phyloP scores from a whole-genome alignment of 1,284 basidiomycete species.

The Microbotryum lychnidis-dioicae region DNA sequence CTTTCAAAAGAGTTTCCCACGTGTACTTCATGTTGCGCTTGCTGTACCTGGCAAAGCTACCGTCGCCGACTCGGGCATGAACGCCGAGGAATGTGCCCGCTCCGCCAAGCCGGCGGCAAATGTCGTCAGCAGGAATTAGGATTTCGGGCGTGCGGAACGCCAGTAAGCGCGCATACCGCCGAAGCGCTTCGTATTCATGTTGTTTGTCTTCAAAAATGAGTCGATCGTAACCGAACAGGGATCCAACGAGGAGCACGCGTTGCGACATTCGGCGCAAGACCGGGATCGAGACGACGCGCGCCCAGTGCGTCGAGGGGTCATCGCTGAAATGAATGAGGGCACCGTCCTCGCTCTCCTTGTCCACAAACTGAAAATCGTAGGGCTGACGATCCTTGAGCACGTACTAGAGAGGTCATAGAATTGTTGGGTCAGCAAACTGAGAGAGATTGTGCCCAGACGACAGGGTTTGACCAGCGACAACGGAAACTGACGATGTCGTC shows the following conservation, averaged over 20 bases:
- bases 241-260: conserved; percentile 24
- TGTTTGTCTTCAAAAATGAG: neutral
- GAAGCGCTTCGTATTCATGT: neutral
- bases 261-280: conserved; percentile 1
- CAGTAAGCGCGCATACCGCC: conserved; percentile 9
- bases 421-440: neutral
- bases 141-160: conserved; percentile 22
- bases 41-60: conserved; percentile 48
- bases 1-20: conserved; percentile 6
- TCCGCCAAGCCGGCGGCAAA: conserved; percentile 19
- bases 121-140: conserved; percentile 17
- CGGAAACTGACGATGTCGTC: conserved; percentile 17
- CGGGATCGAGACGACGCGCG: conserved; percentile 17
- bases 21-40: conserved; percentile 27
- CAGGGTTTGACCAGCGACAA: neutral
- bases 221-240: conserved; percentile 17
- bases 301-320: neutral
- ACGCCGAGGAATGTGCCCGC: conserved; percentile 44
- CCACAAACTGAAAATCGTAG: conserved; percentile 16
- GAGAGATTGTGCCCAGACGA: too few relatives aligned
- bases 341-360: too few relatives aligned
- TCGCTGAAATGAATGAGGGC: conserved; percentile 9
- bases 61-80: conserved; percentile 60
- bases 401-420: conserved; percentile 1
- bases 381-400: conserved; percentile 15